A percentile compares a stretch with the other conserved stretches of the same genome.
phyloP scores from a whole-genome alignment of 2,329 filamentous ascomycete species.

The Fusarium illudens region DNA sequence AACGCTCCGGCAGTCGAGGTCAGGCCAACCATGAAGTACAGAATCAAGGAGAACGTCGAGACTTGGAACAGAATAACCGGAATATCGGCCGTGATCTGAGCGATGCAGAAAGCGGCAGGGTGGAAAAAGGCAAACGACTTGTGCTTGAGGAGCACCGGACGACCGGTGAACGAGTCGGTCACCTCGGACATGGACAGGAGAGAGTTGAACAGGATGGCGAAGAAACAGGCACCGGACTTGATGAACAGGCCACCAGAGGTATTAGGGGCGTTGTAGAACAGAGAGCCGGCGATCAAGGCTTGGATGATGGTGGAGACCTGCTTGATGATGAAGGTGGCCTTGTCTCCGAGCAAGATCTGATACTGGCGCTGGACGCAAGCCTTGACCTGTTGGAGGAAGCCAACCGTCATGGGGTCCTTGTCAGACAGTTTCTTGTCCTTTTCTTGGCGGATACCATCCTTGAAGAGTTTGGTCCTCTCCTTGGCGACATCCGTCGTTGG shows the following conservation, averaged over 20 bases:
- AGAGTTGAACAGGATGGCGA: constrained; percentile 69
- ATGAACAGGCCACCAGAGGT: constrained; percentile 69
- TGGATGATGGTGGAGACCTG: constrained; percentile 65
- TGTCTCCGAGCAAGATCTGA: constrained; percentile 72
- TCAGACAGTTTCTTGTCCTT: constrained; percentile 63
- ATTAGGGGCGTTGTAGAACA: constrained; percentile 71
- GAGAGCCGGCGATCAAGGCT: constrained; percentile 69
- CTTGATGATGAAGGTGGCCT: constrained; percentile 69
- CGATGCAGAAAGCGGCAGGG: constrained; percentile 66
- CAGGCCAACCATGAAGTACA: constrained; percentile 72
- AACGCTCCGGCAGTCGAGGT: constrained; percentile 61
- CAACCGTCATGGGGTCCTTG: constrained; percentile 64
- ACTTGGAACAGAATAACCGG: constrained; percentile 67
- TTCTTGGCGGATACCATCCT: constrained; percentile 59
- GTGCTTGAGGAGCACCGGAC: constrained; percentile 67
- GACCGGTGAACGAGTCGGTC: constrained; percentile 67
- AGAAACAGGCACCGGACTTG: constrained; percentile 71
- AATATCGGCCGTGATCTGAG: constrained; percentile 63
- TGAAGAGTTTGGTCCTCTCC: constrained; percentile 62
- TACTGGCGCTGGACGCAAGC: constrained; percentile 68
- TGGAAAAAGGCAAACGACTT: constrained; percentile 66
- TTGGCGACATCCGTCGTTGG: constrained; percentile 59
- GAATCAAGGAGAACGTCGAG: constrained; percentile 62
- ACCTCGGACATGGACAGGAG: constrained; percentile 73
- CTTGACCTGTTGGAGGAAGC: constrained; percentile 63